Conservation (phyloP, 352 stramenopile genomes). For the Phytophthora nicotianae region DNA sequence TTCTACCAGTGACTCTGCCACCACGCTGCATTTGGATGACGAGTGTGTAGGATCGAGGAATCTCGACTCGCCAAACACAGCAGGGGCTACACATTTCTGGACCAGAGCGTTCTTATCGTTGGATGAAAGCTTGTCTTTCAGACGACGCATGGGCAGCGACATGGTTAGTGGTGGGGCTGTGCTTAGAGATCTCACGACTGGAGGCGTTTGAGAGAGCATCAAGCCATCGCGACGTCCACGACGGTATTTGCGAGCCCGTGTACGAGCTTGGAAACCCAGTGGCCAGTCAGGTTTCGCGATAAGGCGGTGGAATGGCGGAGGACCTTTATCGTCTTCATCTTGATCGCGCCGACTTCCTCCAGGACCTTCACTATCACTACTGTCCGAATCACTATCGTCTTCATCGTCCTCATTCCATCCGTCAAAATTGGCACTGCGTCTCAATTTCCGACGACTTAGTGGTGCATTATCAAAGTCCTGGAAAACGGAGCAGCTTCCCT, state of each 20-base stretch:
- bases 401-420: conserved; percentile 17
- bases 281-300: conserved; percentile 70
- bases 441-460: conserved; percentile 29
- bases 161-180: conserved; percentile 5
- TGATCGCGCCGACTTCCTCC: not conserved
- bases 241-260: conserved; percentile 53
- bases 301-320: conserved; percentile 63
- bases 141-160: conserved; percentile 16
- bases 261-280: conserved; percentile 57
- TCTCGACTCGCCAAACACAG: conserved; percentile 67
- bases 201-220: conserved; percentile 22
- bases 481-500: conserved; percentile 67
- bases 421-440: conserved; percentile 26
- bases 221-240: conserved; percentile 59
- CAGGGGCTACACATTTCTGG: conserved; percentile 48
- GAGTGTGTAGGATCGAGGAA: conserved; percentile 58
- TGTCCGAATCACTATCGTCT: conserved; percentile 13
- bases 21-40: conserved; percentile 62
- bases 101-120: conserved; percentile 54
- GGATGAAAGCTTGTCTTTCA: conserved; percentile 34
- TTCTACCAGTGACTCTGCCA: conserved; percentile 74
- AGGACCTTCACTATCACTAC: not conserved
- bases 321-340: conserved; percentile 25
- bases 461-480: conserved; percentile 66
- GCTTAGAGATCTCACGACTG: conserved; percentile 1